Evolutionary conservation across 2,329 filamentous ascomycete genomes (phyloP).

Genomic region (Penicillium frequentans): DNA sequence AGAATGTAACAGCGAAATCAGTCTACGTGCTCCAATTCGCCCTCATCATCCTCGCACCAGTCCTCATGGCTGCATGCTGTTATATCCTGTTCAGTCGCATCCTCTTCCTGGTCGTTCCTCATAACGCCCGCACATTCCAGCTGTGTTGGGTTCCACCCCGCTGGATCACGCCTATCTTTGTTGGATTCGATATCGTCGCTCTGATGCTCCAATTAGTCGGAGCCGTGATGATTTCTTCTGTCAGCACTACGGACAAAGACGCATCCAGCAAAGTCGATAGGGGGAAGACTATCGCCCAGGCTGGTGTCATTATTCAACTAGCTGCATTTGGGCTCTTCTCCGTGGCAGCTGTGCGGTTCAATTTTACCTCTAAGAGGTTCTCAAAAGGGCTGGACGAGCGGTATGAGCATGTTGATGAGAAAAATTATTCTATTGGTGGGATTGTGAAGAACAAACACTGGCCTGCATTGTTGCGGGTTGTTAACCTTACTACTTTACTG

Average conservation of each 20-base stretch:
- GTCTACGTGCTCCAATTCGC: constrained; percentile 39
- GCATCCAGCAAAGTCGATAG: constrained; percentile 31
- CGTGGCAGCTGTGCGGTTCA: constrained; percentile 48
- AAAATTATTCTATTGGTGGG: constrained; percentile 20
- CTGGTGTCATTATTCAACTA: constrained; percentile 47
- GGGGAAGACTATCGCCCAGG: constrained; percentile 42
- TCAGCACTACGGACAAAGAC: constrained; percentile 17
- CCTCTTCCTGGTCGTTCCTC: constrained; percentile 40
- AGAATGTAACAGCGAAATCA: constrained; percentile 21
- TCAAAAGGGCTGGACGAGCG: constrained; percentile 28
- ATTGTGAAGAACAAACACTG: constrained; percentile 28
- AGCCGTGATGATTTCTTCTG: constrained; percentile 43
- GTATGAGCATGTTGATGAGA: constrained; percentile 18
- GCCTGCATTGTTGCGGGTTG: constrained; percentile 31
- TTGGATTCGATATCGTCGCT: constrained; percentile 41
- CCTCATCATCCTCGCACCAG: constrained; percentile 40
- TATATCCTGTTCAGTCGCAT: constrained; percentile 44
- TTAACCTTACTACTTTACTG: constrained; percentile 30
- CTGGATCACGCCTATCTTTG: constrained; percentile 44
- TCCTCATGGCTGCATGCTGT: constrained; percentile 42
- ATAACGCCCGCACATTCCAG: constrained; percentile 30
- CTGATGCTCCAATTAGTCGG: constrained; percentile 40
- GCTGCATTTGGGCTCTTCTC: constrained; percentile 50
- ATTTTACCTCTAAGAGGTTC: constrained; percentile 47
- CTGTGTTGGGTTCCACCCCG: constrained; percentile 39